Base-by-base conservation (phyloP, 129 eudicot genomes). In the Lonicera japonica region DNA sequence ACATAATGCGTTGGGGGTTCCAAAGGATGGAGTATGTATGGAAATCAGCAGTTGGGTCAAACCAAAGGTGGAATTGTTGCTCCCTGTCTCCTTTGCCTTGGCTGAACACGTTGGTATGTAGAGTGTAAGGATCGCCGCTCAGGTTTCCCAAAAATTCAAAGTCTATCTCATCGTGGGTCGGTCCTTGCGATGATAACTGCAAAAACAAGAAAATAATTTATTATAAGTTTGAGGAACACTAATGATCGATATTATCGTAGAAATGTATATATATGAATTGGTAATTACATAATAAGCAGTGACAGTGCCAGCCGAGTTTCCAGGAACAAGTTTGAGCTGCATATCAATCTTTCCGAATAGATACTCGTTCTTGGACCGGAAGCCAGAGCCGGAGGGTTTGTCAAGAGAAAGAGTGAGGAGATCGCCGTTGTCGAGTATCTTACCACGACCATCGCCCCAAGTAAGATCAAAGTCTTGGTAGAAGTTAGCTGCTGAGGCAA, bases 241-340 rank as follows among this genome's bases (percentile, higher is more conserved):
- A 21, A 11, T 55, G 3, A 3, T 53, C 24, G 13, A 15, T 8
- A 21, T 4, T 20, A 55, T 22, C 10, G n/a, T n/a, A n/a, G n/a
- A n/a, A 9, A 56, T 22, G 2, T 22, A 10, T 8, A 5, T 11
- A 24, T 56, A 24, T 11, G 25, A 1, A 8, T 3, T 24, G 40
- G 47, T 21, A 5, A 55, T 82, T 77, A 82, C 95, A 34, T 82
- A 86, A 64, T 79, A 86, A 1, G 95, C 78, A 2, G 86, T 82
- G 66, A 86, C 95, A 0, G 89, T 86, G 63, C 95, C 95, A 63
- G 95, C 95, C 14, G 95, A 86, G 71, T 86, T 86, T 24, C 86
- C 82, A 20, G 83, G 74, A 1, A 86, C 86, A 45, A 86, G 95
- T 67, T 86, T 86, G 24, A 86, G 75, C 38, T 86, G 86, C 95